Conservation (phyloP, 2,329 filamentous ascomycete genomes). For the Allantophomopsis cytisporea region DNA sequence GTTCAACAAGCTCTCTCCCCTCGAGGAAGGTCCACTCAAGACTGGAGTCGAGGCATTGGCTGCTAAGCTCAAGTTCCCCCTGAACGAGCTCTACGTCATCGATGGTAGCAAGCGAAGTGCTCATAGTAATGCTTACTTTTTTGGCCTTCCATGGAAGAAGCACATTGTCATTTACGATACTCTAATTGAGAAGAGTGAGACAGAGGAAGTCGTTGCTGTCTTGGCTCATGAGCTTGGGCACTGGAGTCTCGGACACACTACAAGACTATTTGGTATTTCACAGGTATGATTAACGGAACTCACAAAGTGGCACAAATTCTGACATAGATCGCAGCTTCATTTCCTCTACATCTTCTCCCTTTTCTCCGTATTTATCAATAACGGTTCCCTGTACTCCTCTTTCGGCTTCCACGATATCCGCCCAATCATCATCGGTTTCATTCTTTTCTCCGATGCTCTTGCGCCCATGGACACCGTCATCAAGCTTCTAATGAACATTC, state of each 20-base stretch:
- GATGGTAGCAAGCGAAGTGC: constrained; percentile 80
- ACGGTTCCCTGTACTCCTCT: constrained; percentile 74
- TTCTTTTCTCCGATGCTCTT: constrained; percentile 94
- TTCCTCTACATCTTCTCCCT: constrained; percentile 94
- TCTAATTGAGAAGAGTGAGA: constrained; percentile 85
- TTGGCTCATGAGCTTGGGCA: constrained; percentile 93
- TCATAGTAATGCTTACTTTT: constrained; percentile 91
- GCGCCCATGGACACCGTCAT: constrained; percentile 89
- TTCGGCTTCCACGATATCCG: constrained; percentile 78
- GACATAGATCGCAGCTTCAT: constrained; percentile 48
- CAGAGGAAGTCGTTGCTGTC: constrained; percentile 87
- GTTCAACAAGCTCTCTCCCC: constrained; percentile 95
- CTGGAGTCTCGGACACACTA: constrained; percentile 94
- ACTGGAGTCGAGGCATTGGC: constrained; percentile 76
- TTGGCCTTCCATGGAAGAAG: constrained; percentile 97
- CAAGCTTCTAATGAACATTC: constrained; percentile 90
- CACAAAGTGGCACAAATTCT: constrained; percentile 7
- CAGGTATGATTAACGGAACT: constrained; percentile 38
- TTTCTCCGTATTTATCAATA: constrained; percentile 96
- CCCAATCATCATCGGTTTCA: constrained; percentile 93
- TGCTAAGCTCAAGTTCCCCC: constrained; percentile 74
- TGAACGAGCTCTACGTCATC: constrained; percentile 88
- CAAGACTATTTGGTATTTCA: constrained; percentile 74
- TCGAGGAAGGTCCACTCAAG: constrained; percentile 80
- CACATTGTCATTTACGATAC: constrained; percentile 99